Evolutionary conservation across 2,329 filamentous ascomycete genomes (phyloP).

Genomic region (Ophiostoma himal-ulmi): DNA sequence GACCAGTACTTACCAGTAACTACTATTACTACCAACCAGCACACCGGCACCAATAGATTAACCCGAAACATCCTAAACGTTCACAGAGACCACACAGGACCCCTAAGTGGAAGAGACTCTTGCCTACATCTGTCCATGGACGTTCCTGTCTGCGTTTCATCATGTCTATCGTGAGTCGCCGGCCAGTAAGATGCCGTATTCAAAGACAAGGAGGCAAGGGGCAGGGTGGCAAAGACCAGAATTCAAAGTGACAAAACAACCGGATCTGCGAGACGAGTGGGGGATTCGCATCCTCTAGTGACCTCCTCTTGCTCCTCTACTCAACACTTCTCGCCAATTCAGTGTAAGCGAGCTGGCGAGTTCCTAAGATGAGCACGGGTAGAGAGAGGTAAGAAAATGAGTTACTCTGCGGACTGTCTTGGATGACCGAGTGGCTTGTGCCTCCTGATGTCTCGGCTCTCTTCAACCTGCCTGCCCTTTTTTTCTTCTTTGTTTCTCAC

Average conservation of each 20-base stretch:
- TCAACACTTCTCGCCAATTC: neutral
- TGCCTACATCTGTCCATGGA: neutral
- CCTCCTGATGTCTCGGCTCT: neutral
- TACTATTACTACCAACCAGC: too few relatives aligned
- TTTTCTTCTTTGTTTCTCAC: neutral
- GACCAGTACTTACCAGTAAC: too few relatives aligned
- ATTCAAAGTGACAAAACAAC: neutral
- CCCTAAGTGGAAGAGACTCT: neutral
- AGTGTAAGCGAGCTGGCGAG: neutral
- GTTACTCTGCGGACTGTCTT: neutral
- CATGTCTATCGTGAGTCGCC: neutral
- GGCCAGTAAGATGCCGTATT: neutral
- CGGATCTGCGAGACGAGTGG: conserved; percentile 1
- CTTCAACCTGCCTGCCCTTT: neutral
- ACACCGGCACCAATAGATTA: neutral
- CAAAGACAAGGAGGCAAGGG: conserved; percentile 6
- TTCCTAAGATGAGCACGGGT: neutral
- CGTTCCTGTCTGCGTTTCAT: conserved; percentile 11
- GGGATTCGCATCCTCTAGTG: neutral
- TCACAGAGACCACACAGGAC: conserved; percentile 2
- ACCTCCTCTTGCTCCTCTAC: neutral
- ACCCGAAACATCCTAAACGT: conserved; percentile 3
- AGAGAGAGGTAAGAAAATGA: neutral
- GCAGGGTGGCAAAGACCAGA: neutral
- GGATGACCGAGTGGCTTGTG: neutral